Conservation (phyloP, 768 basidiomycete species). For the Pulveroboletus sp. region DNA sequence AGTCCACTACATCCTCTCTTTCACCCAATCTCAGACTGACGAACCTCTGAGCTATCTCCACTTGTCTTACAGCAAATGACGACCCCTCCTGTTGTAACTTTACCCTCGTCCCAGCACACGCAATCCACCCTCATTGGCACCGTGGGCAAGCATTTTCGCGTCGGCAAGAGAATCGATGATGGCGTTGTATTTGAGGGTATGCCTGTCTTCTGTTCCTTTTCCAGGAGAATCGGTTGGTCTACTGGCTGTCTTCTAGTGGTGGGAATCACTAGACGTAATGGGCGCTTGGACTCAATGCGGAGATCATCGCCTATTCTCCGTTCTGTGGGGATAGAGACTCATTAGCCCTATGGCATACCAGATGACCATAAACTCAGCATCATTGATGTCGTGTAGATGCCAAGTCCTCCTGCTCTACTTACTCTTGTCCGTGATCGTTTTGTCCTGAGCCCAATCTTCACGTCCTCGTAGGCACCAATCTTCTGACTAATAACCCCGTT, state of each 20-base stretch:
- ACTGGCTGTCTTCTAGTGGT: neutral
- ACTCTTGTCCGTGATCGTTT: neutral
- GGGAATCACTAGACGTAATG: slow-evolving; percentile 1
- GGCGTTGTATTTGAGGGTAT: slow-evolving; percentile 95
- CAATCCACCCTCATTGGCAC: slow-evolving; percentile 64
- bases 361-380: slow-evolving; percentile 1
- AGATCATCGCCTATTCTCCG: slow-evolving; percentile 2
- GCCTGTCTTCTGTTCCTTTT: slow-evolving; percentile 15
- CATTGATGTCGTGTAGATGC: slow-evolving; percentile 6
- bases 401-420: neutral
- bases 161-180: slow-evolving; percentile 99
- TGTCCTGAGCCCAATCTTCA: slow-evolving; percentile 9
- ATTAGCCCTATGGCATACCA: slow-evolving; percentile 1
- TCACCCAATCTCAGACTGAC: slow-evolving; percentile 25
- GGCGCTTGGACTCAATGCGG: slow-evolving; percentile 11
- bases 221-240: slow-evolving; percentile 3
- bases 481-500: slow-evolving; percentile 79
- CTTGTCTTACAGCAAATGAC: slow-evolving; percentile 44
- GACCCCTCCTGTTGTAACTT: slow-evolving; percentile 80
- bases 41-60: slow-evolving; percentile 8
- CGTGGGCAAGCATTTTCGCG: slow-evolving; percentile 76
- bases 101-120: slow-evolving; percentile 66
- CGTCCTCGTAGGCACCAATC: slow-evolving; percentile 63
- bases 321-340: slow-evolving; percentile 4
- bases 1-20: slow-evolving; percentile 21